Conservation (phyloP, 345 rosid species). For the Citrus maxima region DNA sequence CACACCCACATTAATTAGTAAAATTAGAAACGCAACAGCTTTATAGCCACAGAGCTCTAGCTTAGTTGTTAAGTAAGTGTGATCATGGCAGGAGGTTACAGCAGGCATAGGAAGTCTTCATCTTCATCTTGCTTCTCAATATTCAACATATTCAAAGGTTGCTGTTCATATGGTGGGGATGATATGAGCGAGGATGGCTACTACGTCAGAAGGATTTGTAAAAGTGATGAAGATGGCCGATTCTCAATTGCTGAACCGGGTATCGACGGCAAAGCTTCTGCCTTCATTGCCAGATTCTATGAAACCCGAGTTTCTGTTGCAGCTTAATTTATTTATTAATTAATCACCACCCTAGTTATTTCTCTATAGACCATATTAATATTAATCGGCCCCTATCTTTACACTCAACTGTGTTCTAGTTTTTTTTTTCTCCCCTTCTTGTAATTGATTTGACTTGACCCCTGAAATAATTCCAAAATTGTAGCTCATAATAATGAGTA, state of each 20-base stretch:
- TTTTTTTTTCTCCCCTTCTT: background rate
- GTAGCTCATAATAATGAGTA: background rate
- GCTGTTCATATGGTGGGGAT: slow-evolving; percentile 51
- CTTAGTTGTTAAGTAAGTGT: background rate
- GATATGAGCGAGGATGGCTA: slow-evolving; percentile 52
- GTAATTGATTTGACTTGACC: background rate
- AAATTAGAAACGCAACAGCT: too few species aligned
- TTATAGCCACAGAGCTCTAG: too few species aligned
- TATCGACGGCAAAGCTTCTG: slow-evolving; percentile 67
- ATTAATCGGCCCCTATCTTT: too few species aligned
- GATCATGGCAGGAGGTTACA: slow-evolving; percentile 26
- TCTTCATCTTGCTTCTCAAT: slow-evolving; percentile 36
- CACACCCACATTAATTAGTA: background rate
- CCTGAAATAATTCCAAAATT: background rate
- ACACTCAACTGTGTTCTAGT: background rate
- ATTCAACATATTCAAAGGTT: slow-evolving; percentile 48
- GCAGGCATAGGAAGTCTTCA: slow-evolving; percentile 40
- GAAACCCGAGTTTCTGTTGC: slow-evolving; percentile 45
- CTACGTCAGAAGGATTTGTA: slow-evolving; percentile 40
- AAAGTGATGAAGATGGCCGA: slow-evolving; percentile 69
- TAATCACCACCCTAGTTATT: background rate
- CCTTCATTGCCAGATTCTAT: slow-evolving; percentile 60
- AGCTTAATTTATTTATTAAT: slow-evolving; percentile 21
- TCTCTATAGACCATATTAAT: too few species aligned
- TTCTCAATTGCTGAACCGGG: slow-evolving; percentile 81